Evolutionary conservation across 306 rosid species (phyloP).

Genomic region (Rosa persica): DNA sequence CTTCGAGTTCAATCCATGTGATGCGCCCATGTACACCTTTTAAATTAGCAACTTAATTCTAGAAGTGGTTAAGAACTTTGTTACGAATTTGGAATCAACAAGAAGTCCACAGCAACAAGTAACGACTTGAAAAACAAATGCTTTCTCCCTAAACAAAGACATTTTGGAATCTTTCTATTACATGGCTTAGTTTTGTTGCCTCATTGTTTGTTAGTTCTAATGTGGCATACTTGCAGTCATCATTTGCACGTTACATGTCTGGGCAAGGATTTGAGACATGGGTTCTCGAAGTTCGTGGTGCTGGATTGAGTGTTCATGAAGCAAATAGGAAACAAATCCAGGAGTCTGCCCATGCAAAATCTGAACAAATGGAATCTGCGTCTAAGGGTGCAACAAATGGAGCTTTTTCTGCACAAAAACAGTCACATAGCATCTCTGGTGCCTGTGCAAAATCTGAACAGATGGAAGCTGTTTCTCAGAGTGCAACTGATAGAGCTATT

Average conservation of each 20-base stretch:
- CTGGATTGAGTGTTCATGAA: constrained; percentile 79
- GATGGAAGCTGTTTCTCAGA: constrained; percentile 63
- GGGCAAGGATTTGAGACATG: constrained; percentile 92
- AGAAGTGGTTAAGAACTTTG: not conserved
- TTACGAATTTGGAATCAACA: not conserved
- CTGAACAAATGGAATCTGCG: constrained; percentile 74
- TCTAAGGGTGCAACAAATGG: constrained; percentile 47
- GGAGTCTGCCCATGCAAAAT: constrained; percentile 53
- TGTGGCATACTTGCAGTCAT: constrained; percentile 60
- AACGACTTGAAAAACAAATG: not conserved
- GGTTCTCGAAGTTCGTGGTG: constrained; percentile 96
- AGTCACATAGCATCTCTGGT: constrained; percentile 16
- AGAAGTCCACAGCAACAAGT: not conserved
- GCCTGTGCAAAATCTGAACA: constrained; percentile 43
- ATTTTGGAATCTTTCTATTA: not conserved
- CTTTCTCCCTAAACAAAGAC: not conserved
- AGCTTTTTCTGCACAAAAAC: constrained; percentile 39
- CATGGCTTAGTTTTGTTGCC: not conserved
- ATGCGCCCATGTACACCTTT: not conserved
- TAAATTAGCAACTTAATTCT: not conserved
- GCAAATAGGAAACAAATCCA: constrained; percentile 53
- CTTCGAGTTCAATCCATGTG: not conserved
- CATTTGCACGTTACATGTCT: constrained; percentile 96
- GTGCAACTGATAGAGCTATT: constrained; percentile 47
- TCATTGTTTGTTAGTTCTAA: not conserved